Base-by-base conservation (phyloP, 352 stramenopile species). In the Thalassiosira sp. region DNA sequence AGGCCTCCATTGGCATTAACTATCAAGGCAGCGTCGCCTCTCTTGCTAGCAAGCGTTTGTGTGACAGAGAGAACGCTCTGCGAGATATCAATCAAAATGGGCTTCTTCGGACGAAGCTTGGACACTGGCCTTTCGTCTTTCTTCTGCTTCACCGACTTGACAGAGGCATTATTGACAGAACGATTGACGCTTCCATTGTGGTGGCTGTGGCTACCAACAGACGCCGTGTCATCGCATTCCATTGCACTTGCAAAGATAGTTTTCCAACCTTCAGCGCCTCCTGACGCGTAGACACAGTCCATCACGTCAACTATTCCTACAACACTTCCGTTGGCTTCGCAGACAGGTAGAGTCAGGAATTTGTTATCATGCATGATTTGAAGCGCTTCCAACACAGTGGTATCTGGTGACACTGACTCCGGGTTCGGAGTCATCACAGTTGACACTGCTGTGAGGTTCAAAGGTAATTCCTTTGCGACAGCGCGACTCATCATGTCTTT, bases 311-410 rank as follows among this genome's bases (percentile, higher is more conserved):
- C 96, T 24, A 99, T 82, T 11, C 95, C 96, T 22, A 98, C 85
- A 5, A 98, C 89, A 31, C 85, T 93, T 13, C 87, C 91, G 69
- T 93, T 89, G 6, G 90, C 66, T 27, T 98, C 95, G 20, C 98
- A 96, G 2, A 99, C 95, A 25, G 97, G 97, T 57, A 99, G 75
- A 59, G 98, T 97, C 51, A 99, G 85, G 81, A 98, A 99, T 69
- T 97, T 96, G 76, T 98, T 97, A 53, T 99, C 96, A 77, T 98
- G 95, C 96, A 99, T 99, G n/a, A 97, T 94, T 74, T 99, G 96
- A 24, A 99, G 87, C 25, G 96, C 96, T 54, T 99, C 97, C 3
- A 99, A 81, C 15, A 98, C 93, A 40, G 94, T 97, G 5, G 94
- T 98, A 58, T 89, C 96, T 5, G 95, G 95, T n/a, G 89, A 90